A percentile compares a stretch with the other conserved stretches of the same genome.
Conservation (phyloP, 768 basidiomycete genomes). For the Leccinum longicurvipes region DNA sequence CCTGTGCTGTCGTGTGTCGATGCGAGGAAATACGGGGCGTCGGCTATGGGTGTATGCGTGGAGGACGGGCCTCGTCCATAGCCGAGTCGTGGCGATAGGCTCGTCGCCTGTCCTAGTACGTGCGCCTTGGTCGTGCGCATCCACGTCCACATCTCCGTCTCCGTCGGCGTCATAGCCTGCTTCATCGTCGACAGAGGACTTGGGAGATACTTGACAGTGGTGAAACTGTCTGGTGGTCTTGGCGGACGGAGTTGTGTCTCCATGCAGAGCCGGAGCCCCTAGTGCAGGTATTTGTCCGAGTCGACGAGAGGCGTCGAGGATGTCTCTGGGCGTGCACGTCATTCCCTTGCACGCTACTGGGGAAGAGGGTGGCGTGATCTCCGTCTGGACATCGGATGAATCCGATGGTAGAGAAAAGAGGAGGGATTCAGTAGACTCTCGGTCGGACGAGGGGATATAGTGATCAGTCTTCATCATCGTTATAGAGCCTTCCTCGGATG, state of each 20-base stretch:
- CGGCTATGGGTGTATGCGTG: neutral
- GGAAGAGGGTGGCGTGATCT: slow-evolving; percentile 20
- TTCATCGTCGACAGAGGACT: slow-evolving; percentile 12
- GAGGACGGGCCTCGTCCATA: neutral
- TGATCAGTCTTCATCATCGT: neutral
- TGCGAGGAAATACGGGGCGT: slow-evolving; percentile 19
- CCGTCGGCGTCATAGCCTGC: slow-evolving; percentile 26
- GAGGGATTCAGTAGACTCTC: slow-evolving; percentile 11
- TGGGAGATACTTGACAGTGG: neutral
- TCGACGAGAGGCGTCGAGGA: slow-evolving; percentile 12
- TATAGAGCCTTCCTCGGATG: slow-evolving; percentile 9
- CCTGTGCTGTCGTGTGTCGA: slow-evolving; percentile 24
- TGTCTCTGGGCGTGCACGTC: slow-evolving; percentile 4
- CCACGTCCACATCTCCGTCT: slow-evolving; percentile 3
- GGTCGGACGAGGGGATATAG: slow-evolving; percentile 4
- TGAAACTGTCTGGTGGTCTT: neutral
- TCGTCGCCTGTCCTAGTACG: neutral
- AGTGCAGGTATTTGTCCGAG: slow-evolving; percentile 4
- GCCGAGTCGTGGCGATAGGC: too few species aligned
- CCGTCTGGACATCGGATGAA: slow-evolving; percentile 15
- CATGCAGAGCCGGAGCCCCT: neutral
- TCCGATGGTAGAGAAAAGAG: slow-evolving; percentile 12
- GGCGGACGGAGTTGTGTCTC: neutral
- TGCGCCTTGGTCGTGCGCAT: neutral
- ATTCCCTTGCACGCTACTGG: slow-evolving; percentile 12